Base-by-base conservation (phyloP, 2,329 filamentous ascomycete species). In the Fusarium humuli region DNA sequence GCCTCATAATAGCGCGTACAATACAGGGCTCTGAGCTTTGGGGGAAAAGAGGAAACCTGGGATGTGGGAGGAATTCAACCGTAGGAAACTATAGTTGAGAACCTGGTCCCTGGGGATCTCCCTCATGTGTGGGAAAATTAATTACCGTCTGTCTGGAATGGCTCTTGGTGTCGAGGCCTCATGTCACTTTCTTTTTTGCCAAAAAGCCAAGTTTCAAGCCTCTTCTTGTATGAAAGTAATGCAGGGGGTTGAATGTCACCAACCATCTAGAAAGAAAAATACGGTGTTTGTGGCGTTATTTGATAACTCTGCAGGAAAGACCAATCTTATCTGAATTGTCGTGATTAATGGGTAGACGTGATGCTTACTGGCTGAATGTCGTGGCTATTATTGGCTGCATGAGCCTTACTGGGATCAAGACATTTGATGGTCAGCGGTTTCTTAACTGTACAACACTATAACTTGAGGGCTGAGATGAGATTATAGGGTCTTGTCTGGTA, bases 271-370 rank as follows among this genome's bases (percentile, higher is more conserved):
- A 29, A 20, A 27, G 22, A 13, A 47, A 32, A 44, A 40, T 46
- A 45, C 37, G 41, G 25, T 54, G 55, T 49, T 69, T 67, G 65
- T 65, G 67, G 69, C 55, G 61, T 57, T 30, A 52, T 54, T 52
- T 29, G 37, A 42, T 50, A 25, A 50, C 20, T 18, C 10, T 14
- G 16, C 4, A 56, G 29, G 29, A 37, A 45, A 46, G 16, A 27
- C 49, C 32, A 34, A 37, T 67, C 72, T 74, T 73, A 74, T 74
- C 72, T 63, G 46, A 61, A 65, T 70, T 73, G 60, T 58, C 37
- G 56, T 74, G 67, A 71, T 73, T 68, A 73, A 74, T 74, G 57
- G 61, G 42, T 49, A 40, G 50, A 61, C 44, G 8, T 45, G 40
- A 49, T 58, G 62, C 53, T 70, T 49, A 64, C 67, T 67, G 62